Base-by-base conservation (phyloP, 768 basidiomycete genomes). In the Kwoniella heveanensis region DNA sequence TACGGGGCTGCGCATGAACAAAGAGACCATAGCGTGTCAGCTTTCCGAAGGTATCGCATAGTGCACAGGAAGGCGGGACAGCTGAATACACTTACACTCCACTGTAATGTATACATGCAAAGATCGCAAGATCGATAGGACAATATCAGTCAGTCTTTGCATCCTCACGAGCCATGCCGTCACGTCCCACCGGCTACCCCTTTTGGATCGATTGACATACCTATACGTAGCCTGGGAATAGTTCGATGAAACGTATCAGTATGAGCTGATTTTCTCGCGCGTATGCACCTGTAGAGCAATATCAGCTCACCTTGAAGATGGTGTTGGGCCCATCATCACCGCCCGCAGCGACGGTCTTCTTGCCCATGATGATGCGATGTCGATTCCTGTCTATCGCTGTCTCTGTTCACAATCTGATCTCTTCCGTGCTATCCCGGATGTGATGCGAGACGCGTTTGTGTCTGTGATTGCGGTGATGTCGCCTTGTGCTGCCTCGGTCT, bases 31-130 rank as follows among this genome's bases (percentile, higher is more conserved):
- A 2, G 32, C 15, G 21, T 24, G 51, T 53, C 26, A 44, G 51
- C 21, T 21, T 19, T 26, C 48, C 1, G 47, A 24, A 17, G n/a
- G n/a, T 32, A 6, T 13, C 13, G 32, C 10, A 4, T 21, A 3
- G 12, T n/a, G 13, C 5, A 24, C 15, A 49, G 37, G 29, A 44
- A 17, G 15, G 39, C 39, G 32, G 32, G 17, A 19, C n/a, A 39
- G 51, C 39, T 30, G 47, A 54, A 13, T 6, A 6, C 2, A 74
- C 78, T 76, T 60, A 79, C 78, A 79, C 77, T 64, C 78, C 78
- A 77, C 78, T 79, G 56, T 46, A 36, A 19, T 39, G 29, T 30
- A 60, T 21, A 50, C 32, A 32, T 13, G 32, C n/a, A 32, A 57
- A 10, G 53, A 39, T 51, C 15, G 54, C 19, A 60, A 9, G 60